Evolutionary conservation across 2,329 filamentous ascomycete genomes (phyloP), one percentile per base, ranked within the genome.

Genomic region (Colletotrichum destructivum): DNA sequence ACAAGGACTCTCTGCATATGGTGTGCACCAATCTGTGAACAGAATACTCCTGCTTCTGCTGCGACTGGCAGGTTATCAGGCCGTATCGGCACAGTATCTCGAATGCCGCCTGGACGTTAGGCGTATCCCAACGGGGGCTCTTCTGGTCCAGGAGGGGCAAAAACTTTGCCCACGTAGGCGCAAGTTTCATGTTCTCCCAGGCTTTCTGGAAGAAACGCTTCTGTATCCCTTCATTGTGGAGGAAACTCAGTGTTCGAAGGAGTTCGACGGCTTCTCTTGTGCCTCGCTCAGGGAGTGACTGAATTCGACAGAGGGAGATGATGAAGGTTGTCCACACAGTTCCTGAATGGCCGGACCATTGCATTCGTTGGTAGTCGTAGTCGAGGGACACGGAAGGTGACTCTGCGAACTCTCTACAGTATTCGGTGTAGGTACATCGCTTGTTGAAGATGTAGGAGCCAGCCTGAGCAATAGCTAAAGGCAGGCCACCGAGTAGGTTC

Each of bases 31-130:
- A n/a, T 15, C n/a, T 59, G n/a, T 57, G 26, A 18, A 66, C 59
- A 9, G 63, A 66, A 9, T 66, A 66, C 8, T 66, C 31, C 9
- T 31, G 18, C 4, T 23, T 11, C 1, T n/a, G 11, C 44, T 23
- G 46, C 2, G 54, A 35, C 13, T 23, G n/a, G 13, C 13, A 31
- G 31, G 40, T 26, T 7, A 66, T 26, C 12, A 59, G 16, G 15
- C 63, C 52, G n/a, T 66, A 66, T 2, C 63, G 63, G 16, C 54
- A 59, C 4, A 66, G 54, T 7, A 51, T 51, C 2, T n/a, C 21
- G 23, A 59, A 42, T 2, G 54, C 31, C 2, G 40, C 23, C 15
- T n/a, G 21, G 11, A 56, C 5, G 18, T 35, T 15, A 15, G 40
- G 40, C 23, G 40, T 46, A 47, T 55, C 49, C 51, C 51, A 56